Evolutionary conservation across 257 asterid genomes (phyloP).

Genomic region (Nicotiana otophora): DNA sequence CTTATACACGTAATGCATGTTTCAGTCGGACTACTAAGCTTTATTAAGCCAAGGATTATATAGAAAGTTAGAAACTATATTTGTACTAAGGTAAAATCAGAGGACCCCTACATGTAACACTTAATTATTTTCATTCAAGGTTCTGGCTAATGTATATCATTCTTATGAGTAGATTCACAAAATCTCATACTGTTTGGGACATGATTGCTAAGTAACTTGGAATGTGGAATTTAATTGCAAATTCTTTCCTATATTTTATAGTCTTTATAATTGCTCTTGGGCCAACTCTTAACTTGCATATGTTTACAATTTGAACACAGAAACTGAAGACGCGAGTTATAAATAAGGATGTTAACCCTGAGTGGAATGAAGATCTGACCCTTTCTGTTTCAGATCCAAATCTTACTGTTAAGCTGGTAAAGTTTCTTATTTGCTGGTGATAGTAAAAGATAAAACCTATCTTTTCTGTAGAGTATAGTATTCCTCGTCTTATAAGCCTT

Average conservation of each 20-base stretch:
- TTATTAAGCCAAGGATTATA: neutral
- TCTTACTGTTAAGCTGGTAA: slow-evolving; percentile 22
- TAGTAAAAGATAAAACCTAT: neutral
- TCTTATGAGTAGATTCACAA: neutral
- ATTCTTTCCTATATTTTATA: neutral
- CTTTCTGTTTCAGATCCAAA: slow-evolving; percentile 18
- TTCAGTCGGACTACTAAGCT: neutral
- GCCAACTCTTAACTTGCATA: neutral
- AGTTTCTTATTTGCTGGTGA: neutral
- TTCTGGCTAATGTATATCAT: neutral
- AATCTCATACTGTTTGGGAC: neutral
- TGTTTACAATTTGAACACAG: neutral
- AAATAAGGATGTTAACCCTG: slow-evolving; percentile 20
- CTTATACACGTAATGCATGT: neutral
- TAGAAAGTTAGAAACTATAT: neutral
- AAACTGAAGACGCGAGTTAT: slow-evolving; percentile 22
- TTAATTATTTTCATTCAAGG: neutral
- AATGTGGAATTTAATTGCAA: neutral
- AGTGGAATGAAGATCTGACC: slow-evolving; percentile 25
- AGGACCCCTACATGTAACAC: neutral
- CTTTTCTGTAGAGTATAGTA: neutral
- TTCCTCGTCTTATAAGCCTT: neutral
- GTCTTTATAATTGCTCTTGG: neutral
- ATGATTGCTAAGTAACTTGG: neutral
- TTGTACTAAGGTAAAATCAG: neutral